Percentiles rank a stretch among this genome's conserved stretches.
These are phyloP conservation scores for Hymenoscyphus infarciens DNA, from an alignment of 2,329 filamentous ascomycete species.

Conservation along the genomic window DNA sequence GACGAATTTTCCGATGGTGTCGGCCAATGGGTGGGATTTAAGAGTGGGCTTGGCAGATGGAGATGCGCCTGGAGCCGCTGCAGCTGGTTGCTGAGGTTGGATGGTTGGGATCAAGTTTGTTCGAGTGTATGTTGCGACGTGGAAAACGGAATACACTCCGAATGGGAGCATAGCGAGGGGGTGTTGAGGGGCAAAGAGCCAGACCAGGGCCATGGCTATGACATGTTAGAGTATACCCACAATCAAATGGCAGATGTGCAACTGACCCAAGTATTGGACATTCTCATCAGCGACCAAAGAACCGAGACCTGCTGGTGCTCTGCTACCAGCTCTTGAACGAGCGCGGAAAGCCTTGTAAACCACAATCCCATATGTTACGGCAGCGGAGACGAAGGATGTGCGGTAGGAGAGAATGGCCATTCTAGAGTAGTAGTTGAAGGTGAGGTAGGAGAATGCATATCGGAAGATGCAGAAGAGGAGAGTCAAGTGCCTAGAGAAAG, in stretches of 20 bases:
- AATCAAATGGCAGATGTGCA: constrained; percentile 1
- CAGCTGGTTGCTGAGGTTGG: constrained; percentile 58
- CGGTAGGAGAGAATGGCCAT: constrained; percentile 85
- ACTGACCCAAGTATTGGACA: constrained; percentile 91
- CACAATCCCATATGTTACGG: constrained; percentile 93
- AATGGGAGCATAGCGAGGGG: constrained; percentile 89
- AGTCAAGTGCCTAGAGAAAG: constrained; percentile 67
- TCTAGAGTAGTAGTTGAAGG: constrained; percentile 78
- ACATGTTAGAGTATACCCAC: constrained; percentile 18
- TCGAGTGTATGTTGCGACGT: constrained; percentile 94
- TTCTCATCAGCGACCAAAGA: constrained; percentile 85
- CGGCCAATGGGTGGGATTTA: constrained; percentile 57
- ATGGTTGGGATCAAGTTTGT: constrained; percentile 88
- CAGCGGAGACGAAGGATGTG: constrained; percentile 82
- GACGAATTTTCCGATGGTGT: constrained; percentile 86
- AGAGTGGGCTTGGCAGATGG: constrained; percentile 55
- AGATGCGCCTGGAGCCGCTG: constrained; percentile 51
- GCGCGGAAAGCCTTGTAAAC: constrained; percentile 97
- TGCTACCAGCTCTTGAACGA: constrained; percentile 69
- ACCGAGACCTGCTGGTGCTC: constrained; percentile 50
- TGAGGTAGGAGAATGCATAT: constrained; percentile 81
- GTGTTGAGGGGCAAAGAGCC: constrained; percentile 89
- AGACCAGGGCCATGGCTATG: constrained; percentile 85
- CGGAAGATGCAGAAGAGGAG: constrained; percentile 79
- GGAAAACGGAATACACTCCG: constrained; percentile 96